Evolutionary conservation across 2,329 filamentous ascomycete species (phyloP).

Genomic region (Fusarium irregulare): DNA sequence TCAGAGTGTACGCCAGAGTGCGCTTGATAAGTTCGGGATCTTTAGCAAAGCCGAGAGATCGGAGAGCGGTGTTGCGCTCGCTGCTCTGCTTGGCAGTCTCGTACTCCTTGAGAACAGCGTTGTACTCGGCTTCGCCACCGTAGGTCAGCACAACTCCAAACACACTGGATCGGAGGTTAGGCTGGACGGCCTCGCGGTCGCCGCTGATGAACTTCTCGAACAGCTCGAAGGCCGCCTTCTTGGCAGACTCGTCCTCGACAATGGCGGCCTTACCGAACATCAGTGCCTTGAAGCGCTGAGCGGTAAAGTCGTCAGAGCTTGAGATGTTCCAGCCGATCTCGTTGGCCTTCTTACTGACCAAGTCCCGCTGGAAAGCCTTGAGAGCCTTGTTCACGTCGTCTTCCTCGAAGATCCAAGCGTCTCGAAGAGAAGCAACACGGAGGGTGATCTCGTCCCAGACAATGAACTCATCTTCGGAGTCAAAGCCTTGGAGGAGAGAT

Average conservation of each 20-base stretch:
- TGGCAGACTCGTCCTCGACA: conserved; percentile 80
- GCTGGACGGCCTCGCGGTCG: conserved; percentile 85
- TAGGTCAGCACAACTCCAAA: conserved; percentile 87
- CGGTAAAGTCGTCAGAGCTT: conserved; percentile 85
- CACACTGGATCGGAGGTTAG: conserved; percentile 88
- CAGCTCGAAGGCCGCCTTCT: conserved; percentile 87
- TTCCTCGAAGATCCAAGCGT: conserved; percentile 85
- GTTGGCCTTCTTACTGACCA: conserved; percentile 84
- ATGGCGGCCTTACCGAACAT: conserved; percentile 87
- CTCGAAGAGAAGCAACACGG: conserved; percentile 80
- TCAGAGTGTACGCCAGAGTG: conserved; percentile 79
- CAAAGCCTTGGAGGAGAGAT: conserved; percentile 85
- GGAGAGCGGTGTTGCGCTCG: conserved; percentile 91
- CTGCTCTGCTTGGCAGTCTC: conserved; percentile 72
- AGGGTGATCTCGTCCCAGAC: conserved; percentile 94
- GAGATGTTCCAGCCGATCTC: conserved; percentile 89
- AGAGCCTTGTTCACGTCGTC: conserved; percentile 77
- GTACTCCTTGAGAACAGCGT: conserved; percentile 46
- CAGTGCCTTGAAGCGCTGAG: conserved; percentile 94
- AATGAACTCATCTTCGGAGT: conserved; percentile 85
- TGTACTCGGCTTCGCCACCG: conserved; percentile 72
- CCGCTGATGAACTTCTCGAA: conserved; percentile 85
- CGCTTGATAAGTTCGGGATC: conserved; percentile 83
- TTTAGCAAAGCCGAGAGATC: conserved; percentile 81
- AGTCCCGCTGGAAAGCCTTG: conserved; percentile 82